Base-by-base conservation (phyloP, 2,329 filamentous ascomycete genomes). In the Neoscytalidium dimidiatum region DNA sequence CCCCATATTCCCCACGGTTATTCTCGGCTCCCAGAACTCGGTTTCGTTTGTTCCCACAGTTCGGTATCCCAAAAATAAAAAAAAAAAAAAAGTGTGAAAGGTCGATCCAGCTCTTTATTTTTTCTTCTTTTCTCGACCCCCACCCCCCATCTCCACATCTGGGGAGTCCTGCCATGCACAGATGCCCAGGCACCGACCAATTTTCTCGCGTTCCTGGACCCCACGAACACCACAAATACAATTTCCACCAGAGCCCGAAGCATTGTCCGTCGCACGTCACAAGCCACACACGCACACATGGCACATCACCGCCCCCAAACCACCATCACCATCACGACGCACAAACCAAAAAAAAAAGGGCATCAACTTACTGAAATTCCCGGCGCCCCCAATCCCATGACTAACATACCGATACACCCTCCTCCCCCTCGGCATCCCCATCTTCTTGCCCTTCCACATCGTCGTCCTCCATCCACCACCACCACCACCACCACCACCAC, bases 321-420 rank as follows among this genome's bases (percentile, higher is more conserved):
- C 7, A 11, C 38, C 38, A 41, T 41, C 3, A 41, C 38, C n/a
- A 35, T 35, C 33, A 35, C 8, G 33, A 35, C 8, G 3, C 13
- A 51, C 1, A 26, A 19, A n/a, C 14, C 13, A 6, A 9, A 14
- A 23, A 44, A 44, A 14, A n/a, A 58, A 58, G n/a, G n/a, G n/a
- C n/a, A n/a, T n/a, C n/a, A 44, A 44, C 58, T 62, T 35, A 62
- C 58, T 29, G 44, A 62, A 62, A 21, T 62, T 62, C 21, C 58
- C 58, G 21, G 58, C 57, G 43, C 57, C 57, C 19, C 57, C 57
- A 29, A 61, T 62, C 14, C 58, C 58, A 14, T 62, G 43, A n/a
- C 58, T 62, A n/a, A 62, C 58, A 19, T 49, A 62, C 4, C 44
- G 43, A 29, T 46, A 43, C 44, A 62, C n/a, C 14, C 58, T 17